Evolutionary conservation across 169 alveolate species (phyloP), one percentile per base, ranked within the genome.

Genomic region (Plasmodium malariae): DNA sequence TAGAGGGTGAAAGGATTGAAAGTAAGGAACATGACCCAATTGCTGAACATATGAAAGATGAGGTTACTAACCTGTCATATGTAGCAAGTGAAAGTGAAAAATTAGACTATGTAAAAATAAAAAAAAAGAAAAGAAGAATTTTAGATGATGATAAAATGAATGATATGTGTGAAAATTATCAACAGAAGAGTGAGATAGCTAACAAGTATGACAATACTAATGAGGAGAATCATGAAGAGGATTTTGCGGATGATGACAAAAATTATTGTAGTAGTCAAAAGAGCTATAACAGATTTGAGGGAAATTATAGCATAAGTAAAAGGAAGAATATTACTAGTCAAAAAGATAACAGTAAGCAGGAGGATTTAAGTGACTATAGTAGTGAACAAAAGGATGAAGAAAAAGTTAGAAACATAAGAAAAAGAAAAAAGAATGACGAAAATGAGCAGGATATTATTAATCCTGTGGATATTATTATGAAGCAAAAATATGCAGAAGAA

Each of bases 61-160:
- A 74, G 26, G 49, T 37, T 1, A 28, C 17, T 49, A 48, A 74
- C 14, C 17, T 14, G 5, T 5, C 57, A 11, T n/a, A 14, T 1
- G 32, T 1, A 32, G 48, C 48, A 21, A 80, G 3, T 32, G 65
- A 80, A 45, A 65, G n/a, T 9, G 80, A 80, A 51, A 63, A 63
- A 6, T 5, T 37, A 40, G 68, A 76, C 36, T 76, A 76, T 36
- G 19, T 83, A 67, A 34, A 67, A 49, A 34, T 83, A 68, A 54
- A 68, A 24, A 83, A 30, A 83, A 83, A 80, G 24, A 83, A 51
- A 51, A 83, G 68, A 70, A 83, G 43, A 83, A 48, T 83, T 17
- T 21, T 83, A 51, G 83, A 78, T 67, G 89, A 78, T 68, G 89
- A 60, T 14, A 49, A 51, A 37, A 63, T 78, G 9, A 63, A 40